phyloP scores from a whole-genome alignment of 305 asterid species.

The Solanum chacoense region DNA sequence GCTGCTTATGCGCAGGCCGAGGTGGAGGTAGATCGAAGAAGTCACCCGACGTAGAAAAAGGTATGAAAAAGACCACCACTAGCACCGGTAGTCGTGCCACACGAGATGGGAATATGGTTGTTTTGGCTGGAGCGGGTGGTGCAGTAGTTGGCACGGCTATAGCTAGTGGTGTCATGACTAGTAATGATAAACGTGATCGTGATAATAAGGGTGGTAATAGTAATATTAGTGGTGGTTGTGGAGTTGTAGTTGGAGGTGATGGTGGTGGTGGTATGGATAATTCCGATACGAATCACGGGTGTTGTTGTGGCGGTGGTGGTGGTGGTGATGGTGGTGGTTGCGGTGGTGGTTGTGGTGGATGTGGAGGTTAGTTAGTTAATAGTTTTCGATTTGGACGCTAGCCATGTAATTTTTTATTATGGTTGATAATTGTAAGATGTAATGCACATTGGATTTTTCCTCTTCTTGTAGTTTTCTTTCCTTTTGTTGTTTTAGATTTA shows the following conservation, averaged over 20 bases:
- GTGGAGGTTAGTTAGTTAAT: background rate
- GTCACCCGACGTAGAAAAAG: background rate
- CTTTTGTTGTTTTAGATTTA: background rate
- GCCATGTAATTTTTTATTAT: background rate
- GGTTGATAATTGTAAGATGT: background rate
- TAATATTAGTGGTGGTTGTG: background rate
- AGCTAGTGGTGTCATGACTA: slow-evolving; percentile 7
- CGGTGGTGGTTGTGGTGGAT: background rate
- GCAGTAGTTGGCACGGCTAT: slow-evolving; percentile 16
- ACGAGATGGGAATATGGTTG: slow-evolving; percentile 19
- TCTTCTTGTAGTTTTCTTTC: background rate
- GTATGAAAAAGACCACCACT: background rate
- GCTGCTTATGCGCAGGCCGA: background rate
- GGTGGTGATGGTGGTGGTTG: background rate
- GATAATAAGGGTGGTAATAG: background rate
- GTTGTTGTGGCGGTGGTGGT: slow-evolving; percentile 3
- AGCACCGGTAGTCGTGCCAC: background rate
- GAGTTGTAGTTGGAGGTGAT: background rate
- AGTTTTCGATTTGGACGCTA: background rate
- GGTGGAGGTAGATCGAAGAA: background rate
- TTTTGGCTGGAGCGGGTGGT: slow-evolving; percentile 27
- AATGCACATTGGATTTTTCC: background rate
- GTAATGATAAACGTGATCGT: background rate
- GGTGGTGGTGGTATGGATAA: background rate
- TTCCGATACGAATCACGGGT: background rate